Evolutionary conservation across 768 basidiomycete species (phyloP), one percentile per base, ranked within the genome.

Genomic region (Filobasidium floriforme): DNA sequence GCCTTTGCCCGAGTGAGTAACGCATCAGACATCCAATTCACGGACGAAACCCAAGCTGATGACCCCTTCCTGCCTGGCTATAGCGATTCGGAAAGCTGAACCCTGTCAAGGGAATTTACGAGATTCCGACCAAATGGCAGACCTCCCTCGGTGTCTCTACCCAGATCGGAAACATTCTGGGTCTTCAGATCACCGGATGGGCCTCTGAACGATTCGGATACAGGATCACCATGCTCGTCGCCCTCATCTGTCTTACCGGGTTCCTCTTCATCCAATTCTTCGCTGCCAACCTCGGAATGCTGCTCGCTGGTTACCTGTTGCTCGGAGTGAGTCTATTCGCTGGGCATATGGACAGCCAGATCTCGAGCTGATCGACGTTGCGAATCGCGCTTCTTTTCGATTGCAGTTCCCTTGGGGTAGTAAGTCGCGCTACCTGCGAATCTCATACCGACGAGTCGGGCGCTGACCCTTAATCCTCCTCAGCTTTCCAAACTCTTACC

Each of bases 401-500:
- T 41, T 49, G 2, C 3, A 49, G 46, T 63, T 66, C 28, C 65
- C 65, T 9, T 60, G 59, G 59, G 72, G 71, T 44, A 68, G 32
- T 37, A 9, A 37, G 32, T 37, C 9, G 32, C n/a, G n/a, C n/a
- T n/a, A n/a, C n/a, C n/a, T n/a, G 32, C 32, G 32, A 37, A 9
- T 37, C 9, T 37, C n/a, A n/a, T n/a, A n/a, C n/a, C n/a, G n/a
- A n/a, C n/a, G n/a, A n/a, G n/a, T n/a, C n/a, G n/a, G n/a, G n/a
- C n/a, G n/a, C n/a, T n/a, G n/a, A n/a, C n/a, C n/a, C n/a, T n/a
- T n/a, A n/a, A n/a, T n/a, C n/a, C n/a, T n/a, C n/a, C n/a, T n/a
- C 32, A 37, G 32, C 72, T 19, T 76, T 75, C 67, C 74, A 75
- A 66, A 78, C 78, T 0, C 63, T 78, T 11, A 76, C 76, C 1